phyloP scores from a whole-genome alignment of 768 basidiomycete genomes.

The Lentinula boryana region DNA sequence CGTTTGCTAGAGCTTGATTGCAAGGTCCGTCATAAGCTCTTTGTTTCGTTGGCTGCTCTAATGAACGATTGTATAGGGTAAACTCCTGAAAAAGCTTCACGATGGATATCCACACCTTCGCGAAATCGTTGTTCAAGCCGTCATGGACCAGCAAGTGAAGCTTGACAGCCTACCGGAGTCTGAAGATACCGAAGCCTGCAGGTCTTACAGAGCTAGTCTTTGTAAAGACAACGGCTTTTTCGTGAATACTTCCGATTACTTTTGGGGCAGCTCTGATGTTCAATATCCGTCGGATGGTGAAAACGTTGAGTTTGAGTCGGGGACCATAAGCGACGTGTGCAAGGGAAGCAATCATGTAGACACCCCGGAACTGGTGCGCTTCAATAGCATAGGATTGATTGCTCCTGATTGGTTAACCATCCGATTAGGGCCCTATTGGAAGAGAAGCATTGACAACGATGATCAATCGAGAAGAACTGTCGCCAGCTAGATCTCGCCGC shows the following conservation, averaged over 20 bases:
- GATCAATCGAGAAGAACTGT: conserved; percentile 69
- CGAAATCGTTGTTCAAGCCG: conserved; percentile 34
- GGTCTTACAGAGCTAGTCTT: conserved; percentile 41
- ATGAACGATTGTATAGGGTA: conserved; percentile 40
- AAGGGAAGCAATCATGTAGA: background rate
- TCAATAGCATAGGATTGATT: background rate
- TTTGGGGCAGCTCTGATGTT: conserved; percentile 1
- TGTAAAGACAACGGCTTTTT: conserved; percentile 43
- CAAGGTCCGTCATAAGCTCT: conserved; percentile 33
- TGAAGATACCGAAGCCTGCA: conserved; percentile 42
- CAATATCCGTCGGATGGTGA: background rate
- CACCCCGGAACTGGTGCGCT: background rate
- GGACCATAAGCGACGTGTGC: background rate
- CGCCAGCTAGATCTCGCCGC: conserved; percentile 51
- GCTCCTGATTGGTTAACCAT: conserved; percentile 7
- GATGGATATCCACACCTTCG: conserved; percentile 40
- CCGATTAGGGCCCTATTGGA: conserved; percentile 54
- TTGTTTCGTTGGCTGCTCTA: background rate
- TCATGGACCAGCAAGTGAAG: conserved; percentile 44
- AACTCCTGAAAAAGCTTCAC: conserved; percentile 53
- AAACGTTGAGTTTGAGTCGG: background rate
- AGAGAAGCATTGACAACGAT: conserved; percentile 69
- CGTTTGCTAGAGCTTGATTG: conserved; percentile 58
- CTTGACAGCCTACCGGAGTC: conserved; percentile 51
- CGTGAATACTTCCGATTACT: conserved; percentile 3